These are phyloP conservation scores for Ophiostoma montium DNA, from an alignment of 2,329 filamentous ascomycete species.

Conservation along the genomic window DNA sequence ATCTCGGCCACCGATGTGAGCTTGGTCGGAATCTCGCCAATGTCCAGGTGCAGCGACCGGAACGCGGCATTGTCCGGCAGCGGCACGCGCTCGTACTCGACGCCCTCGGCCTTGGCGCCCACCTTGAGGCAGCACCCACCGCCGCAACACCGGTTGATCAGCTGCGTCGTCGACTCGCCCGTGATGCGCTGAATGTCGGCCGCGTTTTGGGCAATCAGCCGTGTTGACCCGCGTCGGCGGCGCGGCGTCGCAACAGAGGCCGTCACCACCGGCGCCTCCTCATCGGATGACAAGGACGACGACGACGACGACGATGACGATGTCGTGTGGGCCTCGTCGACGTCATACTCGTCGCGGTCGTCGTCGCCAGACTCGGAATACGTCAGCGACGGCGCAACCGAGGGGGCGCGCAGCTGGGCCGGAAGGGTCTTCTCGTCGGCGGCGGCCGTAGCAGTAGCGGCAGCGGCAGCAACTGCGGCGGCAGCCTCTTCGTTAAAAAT, in stretches of 20 bases:
- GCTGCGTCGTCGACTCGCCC: constrained; percentile 46
- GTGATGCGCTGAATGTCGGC: constrained; percentile 50
- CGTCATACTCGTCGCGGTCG: constrained; percentile 37
- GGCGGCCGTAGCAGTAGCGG: constrained; percentile 25
- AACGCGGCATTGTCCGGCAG: constrained; percentile 76
- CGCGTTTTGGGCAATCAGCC: constrained; percentile 49
- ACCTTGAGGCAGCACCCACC: constrained; percentile 47
- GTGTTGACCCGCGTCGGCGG: constrained; percentile 53
- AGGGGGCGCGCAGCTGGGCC: constrained; percentile 31
- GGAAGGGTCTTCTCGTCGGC: constrained; percentile 25
- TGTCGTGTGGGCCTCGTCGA: constrained; percentile 29
- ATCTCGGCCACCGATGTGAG: constrained; percentile 59
- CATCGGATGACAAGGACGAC: neutral
- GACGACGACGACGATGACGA: constrained; percentile 21
- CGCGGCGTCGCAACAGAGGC: constrained; percentile 19
- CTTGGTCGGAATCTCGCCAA: constrained; percentile 59
- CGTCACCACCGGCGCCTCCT: constrained; percentile 14
- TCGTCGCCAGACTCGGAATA: constrained; percentile 49
- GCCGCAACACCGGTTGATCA: constrained; percentile 50
- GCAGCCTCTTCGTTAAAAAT: constrained; percentile 13
- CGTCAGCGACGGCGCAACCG: constrained; percentile 45
- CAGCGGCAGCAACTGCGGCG: constrained; percentile 9
- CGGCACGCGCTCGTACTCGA: constrained; percentile 38
- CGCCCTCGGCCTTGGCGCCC: constrained; percentile 27
- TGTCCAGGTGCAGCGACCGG: constrained; percentile 59